These are phyloP conservation scores for Amphibolis antarctica DNA, from an alignment of 106 monocot species.

Conservation along the genomic window DNA sequence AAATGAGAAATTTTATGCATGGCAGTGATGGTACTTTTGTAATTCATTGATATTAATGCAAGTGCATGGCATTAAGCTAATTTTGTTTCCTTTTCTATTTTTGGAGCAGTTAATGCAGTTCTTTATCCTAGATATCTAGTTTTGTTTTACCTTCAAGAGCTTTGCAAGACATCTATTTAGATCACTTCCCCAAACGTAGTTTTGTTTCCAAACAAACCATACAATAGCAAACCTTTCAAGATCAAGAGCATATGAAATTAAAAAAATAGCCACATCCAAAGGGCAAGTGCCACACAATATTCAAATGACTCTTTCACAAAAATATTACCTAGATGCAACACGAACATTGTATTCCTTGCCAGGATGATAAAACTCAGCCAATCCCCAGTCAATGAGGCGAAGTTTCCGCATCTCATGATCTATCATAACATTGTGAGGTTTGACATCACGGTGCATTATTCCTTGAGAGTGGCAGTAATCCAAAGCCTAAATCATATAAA, in stretches of 20 bases:
- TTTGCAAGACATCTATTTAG: not conserved
- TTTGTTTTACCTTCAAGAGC: not conserved
- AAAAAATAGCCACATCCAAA: too few species aligned
- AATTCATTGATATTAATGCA: too few species aligned
- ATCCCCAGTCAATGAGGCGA: slow-evolving; percentile 41
- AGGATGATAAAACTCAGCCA: slow-evolving; percentile 54
- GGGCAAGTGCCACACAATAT: not conserved
- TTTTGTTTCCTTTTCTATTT: too few species aligned
- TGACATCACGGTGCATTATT: slow-evolving; percentile 54
- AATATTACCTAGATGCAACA: slow-evolving; percentile 39
- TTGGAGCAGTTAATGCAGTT: too few species aligned
- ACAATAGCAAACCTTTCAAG: too few species aligned
- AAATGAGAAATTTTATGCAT: too few species aligned
- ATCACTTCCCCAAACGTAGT: not conserved
- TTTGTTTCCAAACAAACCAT: too few species aligned
- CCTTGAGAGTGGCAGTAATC: slow-evolving; percentile 47
- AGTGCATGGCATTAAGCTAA: too few species aligned
- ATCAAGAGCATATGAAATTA: too few species aligned
- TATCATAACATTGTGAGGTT: slow-evolving; percentile 51
- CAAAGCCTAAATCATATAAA: slow-evolving; percentile 18
- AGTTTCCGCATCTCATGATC: slow-evolving; percentile 42
- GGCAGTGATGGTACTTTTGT: too few species aligned
- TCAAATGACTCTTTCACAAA: not conserved
- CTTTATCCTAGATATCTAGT: slow-evolving; percentile 1
- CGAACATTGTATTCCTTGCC: slow-evolving; percentile 43